Conservation (phyloP, 768 basidiomycete species). For the Trametes sanguinea region DNA sequence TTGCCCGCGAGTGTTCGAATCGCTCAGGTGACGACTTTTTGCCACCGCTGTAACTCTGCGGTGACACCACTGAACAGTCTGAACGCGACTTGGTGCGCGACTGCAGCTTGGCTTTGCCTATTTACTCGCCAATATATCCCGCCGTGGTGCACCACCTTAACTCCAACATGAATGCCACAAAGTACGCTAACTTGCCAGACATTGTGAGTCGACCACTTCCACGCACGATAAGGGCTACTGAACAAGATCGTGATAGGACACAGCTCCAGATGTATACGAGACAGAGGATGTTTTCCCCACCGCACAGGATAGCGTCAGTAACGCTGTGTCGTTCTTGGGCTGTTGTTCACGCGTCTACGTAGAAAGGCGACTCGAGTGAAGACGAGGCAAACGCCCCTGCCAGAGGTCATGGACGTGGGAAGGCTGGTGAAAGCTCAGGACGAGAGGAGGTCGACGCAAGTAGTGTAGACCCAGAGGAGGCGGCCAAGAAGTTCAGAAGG, state of each 20-base stretch:
- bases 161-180: conserved; percentile 54
- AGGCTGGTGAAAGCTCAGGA: conserved; percentile 41
- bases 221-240: not conserved
- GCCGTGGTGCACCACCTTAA: too few species aligned
- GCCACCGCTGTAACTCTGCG: too few species aligned
- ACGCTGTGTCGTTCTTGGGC: not conserved
- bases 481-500: conserved; percentile 67
- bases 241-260: conserved; percentile 56
- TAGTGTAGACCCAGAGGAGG: conserved; percentile 63
- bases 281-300: conserved; percentile 76
- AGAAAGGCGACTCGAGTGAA: conserved; percentile 68
- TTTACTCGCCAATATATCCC: too few species aligned
- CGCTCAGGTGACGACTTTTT: too few species aligned
- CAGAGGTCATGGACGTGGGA: conserved; percentile 39
- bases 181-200: conserved; percentile 90
- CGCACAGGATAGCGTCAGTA: conserved; percentile 52
- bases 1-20: too few species aligned
- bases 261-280: conserved; percentile 90
- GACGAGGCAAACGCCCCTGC: conserved; percentile 55
- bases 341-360: conserved; percentile 1
- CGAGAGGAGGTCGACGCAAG: conserved; percentile 73
- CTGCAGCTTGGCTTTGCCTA: too few species aligned
- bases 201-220: conserved; percentile 57
- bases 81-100: too few species aligned
- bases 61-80: too few species aligned